These are phyloP conservation scores for Xylaria sp. DNA, from an alignment of 495 filamentous ascomycete genomes.

Conservation along the genomic window DNA sequence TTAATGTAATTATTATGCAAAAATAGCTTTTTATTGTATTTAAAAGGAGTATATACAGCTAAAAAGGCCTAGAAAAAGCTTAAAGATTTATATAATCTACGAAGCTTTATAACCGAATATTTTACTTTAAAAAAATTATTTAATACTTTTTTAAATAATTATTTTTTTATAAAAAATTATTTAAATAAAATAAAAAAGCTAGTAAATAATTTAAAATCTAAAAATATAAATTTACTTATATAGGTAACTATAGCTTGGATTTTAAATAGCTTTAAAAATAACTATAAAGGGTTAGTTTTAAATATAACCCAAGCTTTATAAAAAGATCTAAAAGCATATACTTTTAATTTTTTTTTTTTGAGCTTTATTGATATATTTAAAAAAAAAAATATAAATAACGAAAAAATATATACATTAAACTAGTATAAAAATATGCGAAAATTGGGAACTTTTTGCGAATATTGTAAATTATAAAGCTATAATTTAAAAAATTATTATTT, in stretches of 20 bases:
- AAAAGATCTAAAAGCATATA: background rate
- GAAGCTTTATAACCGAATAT: slow-evolving; percentile 3
- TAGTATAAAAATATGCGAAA: background rate
- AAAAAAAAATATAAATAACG: background rate
- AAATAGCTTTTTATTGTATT: slow-evolving; percentile 2
- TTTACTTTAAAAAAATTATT: slow-evolving; percentile 3
- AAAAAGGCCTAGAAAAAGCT: background rate
- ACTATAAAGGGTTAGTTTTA: background rate
- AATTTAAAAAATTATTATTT: background rate
- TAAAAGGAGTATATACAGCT: background rate
- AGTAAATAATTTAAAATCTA: background rate
- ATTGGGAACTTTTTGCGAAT: background rate
- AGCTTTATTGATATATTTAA: background rate
- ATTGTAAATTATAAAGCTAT: slow-evolving; percentile 7
- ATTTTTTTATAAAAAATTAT: background rate
- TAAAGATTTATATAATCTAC: background rate
- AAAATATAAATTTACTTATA: background rate
- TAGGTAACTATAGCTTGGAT: background rate
- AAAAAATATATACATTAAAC: background rate
- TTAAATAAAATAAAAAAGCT: slow-evolving; percentile 12
- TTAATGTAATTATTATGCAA: background rate
- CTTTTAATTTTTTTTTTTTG: background rate
- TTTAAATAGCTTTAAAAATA: background rate
- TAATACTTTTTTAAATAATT: slow-evolving; percentile 8
- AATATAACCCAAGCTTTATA: background rate